A percentile compares a stretch with the other conserved stretches of the same genome.
phyloP scores from a whole-genome alignment of 805 yeast genomes.

The Kodamaea restingae region DNA sequence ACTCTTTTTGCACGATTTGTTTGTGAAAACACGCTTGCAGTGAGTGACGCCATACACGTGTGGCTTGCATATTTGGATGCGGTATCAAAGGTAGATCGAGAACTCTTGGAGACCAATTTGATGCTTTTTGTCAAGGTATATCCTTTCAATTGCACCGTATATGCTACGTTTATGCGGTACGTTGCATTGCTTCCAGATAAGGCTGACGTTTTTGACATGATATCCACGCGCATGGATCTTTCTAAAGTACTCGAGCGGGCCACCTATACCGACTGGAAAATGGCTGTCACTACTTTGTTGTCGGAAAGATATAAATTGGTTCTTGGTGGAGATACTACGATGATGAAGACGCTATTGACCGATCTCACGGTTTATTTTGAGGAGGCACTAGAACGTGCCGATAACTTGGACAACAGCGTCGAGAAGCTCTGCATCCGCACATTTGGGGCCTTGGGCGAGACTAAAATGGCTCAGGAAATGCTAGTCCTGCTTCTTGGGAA shows the following conservation, averaged over 20 bases:
- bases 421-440: constrained; percentile 40
- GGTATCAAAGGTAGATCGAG: constrained; percentile 17
- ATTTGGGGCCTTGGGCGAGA: constrained; percentile 25
- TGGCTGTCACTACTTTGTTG: constrained; percentile 13
- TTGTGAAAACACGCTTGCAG: not conserved
- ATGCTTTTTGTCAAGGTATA: constrained; percentile 20
- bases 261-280: constrained; percentile 31
- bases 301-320: constrained; percentile 20
- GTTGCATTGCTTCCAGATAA: constrained; percentile 13
- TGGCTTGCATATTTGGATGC: constrained; percentile 29
- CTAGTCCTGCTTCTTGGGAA: constrained; percentile 21
- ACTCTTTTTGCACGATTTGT: constrained; percentile 1
- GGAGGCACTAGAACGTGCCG: not conserved
- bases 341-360: not conserved
- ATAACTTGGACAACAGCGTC: constrained; percentile 13
- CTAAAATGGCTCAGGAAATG: constrained; percentile 23
- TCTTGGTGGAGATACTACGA: not conserved
- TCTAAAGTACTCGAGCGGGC: constrained; percentile 15
- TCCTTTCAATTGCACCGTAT: constrained; percentile 23
- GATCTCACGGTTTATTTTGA: constrained; percentile 1
- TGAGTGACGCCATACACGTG: constrained; percentile 6
- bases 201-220: constrained; percentile 5
- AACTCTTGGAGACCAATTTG: constrained; percentile 12
- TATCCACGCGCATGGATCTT: constrained; percentile 10
- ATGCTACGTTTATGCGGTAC: constrained; percentile 24